Conservation (phyloP, 2,329 filamentous ascomycete genomes). For the Colletotrichum eremochloae region DNA sequence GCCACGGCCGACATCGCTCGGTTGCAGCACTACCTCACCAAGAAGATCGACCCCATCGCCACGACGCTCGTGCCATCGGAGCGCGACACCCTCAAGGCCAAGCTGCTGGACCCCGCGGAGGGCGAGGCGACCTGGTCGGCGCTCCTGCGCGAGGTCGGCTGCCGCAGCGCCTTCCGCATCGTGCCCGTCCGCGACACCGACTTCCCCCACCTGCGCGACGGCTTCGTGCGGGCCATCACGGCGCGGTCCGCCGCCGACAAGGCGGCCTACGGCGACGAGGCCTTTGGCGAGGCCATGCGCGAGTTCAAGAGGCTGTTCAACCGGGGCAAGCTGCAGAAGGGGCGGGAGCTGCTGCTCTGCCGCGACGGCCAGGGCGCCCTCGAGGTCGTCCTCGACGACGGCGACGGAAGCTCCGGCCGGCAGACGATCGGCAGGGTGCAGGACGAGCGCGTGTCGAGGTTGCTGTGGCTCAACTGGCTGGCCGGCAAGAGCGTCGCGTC, state of each 20-base stretch:
- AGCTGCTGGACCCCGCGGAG: slow-evolving; percentile 76
- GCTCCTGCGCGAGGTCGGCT: slow-evolving; percentile 74
- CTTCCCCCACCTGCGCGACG: slow-evolving; percentile 92
- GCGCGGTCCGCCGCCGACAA: slow-evolving; percentile 74
- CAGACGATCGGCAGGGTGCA: slow-evolving; percentile 76
- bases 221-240: slow-evolving; percentile 88
- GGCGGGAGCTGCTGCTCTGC: slow-evolving; percentile 79
- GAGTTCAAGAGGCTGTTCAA: slow-evolving; percentile 88
- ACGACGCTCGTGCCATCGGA: slow-evolving; percentile 87
- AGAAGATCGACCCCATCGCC: slow-evolving; percentile 80
- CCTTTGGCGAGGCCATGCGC: slow-evolving; percentile 80
- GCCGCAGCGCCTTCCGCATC: slow-evolving; percentile 85
- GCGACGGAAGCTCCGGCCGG: slow-evolving; percentile 57
- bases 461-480: slow-evolving; percentile 92
- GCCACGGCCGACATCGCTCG: slow-evolving; percentile 84
- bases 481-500: slow-evolving; percentile 89
- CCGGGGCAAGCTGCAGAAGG: slow-evolving; percentile 83
- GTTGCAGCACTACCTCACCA: slow-evolving; percentile 83
- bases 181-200: slow-evolving; percentile 94
- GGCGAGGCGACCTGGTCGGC: slow-evolving; percentile 82
- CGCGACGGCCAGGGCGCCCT: slow-evolving; percentile 76
- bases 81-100: slow-evolving; percentile 77
- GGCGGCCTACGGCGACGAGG: slow-evolving; percentile 74
- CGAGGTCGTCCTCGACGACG: slow-evolving; percentile 75
- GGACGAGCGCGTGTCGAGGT: slow-evolving; percentile 84